These are phyloP conservation scores for Metarhizium robertsii DNA, from an alignment of 2,329 filamentous ascomycete genomes.

Conservation along the genomic window DNA sequence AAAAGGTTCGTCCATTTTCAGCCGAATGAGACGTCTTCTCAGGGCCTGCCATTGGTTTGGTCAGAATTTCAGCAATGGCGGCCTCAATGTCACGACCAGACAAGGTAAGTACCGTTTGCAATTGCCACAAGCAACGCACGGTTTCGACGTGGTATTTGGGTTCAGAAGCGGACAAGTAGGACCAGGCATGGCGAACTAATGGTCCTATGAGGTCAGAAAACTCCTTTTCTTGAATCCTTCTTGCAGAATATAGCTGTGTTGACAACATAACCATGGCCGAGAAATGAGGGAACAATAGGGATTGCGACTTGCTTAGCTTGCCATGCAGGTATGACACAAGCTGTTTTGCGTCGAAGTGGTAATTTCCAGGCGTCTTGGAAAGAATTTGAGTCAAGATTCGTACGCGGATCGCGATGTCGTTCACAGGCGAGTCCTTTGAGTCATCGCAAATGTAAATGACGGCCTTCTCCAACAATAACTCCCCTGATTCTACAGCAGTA, in stretches of 20 bases:
- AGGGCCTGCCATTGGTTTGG: background rate
- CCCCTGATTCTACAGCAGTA: conserved; percentile 42
- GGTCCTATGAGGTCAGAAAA: conserved; percentile 55
- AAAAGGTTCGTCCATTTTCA: conserved; percentile 61
- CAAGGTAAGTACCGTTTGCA: conserved; percentile 63
- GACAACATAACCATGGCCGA: conserved; percentile 50
- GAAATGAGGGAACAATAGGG: conserved; percentile 44
- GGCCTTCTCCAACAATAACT: conserved; percentile 54
- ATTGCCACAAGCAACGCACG: conserved; percentile 74
- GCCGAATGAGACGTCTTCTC: conserved; percentile 19
- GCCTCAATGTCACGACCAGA: conserved; percentile 71
- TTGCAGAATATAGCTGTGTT: conserved; percentile 44
- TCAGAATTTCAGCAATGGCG: conserved; percentile 61
- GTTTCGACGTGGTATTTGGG: conserved; percentile 95
- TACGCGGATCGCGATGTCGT: conserved; percentile 46
- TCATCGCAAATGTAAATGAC: conserved; percentile 40
- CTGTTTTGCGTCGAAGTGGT: conserved; percentile 33
- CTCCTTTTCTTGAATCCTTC: conserved; percentile 41
- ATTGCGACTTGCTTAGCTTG: conserved; percentile 29
- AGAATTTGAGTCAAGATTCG: conserved; percentile 50
- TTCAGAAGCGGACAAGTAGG: conserved; percentile 67
- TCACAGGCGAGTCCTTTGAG: conserved; percentile 29
- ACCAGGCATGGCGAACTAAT: conserved; percentile 68
- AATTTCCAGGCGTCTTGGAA: conserved; percentile 37
- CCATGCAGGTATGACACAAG: conserved; percentile 42